These are phyloP conservation scores for Leishmania major DNA, from an alignment of 208 protist species.

Conservation along the genomic window DNA sequence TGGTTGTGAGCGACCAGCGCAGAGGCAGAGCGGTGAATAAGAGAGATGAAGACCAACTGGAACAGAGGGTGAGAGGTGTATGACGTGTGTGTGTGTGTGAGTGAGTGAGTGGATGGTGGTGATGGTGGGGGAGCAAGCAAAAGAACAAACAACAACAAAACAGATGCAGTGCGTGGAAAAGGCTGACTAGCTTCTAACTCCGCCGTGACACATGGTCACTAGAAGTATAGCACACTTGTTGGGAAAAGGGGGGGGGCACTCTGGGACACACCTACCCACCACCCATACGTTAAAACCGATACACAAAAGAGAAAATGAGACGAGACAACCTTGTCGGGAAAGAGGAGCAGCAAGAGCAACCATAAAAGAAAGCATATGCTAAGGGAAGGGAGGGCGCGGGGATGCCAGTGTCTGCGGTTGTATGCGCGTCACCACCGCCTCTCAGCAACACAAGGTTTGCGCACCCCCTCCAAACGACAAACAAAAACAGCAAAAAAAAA, in stretches of 20 bases:
- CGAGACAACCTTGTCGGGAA: background rate
- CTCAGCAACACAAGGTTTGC: background rate
- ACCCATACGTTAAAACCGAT: background rate
- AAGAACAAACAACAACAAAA: too few species aligned
- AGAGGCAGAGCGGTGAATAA: background rate
- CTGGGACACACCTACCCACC: background rate
- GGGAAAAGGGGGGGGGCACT: background rate
- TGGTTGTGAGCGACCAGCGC: background rate
- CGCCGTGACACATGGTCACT: background rate
- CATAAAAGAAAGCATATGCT: background rate
- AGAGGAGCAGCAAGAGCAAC: background rate
- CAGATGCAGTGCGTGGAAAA: background rate
- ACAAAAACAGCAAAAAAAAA: background rate
- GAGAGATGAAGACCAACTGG: background rate
- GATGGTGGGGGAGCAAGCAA: too few species aligned
- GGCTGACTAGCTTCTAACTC: background rate
- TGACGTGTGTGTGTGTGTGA: too few species aligned
- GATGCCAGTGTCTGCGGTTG: background rate
- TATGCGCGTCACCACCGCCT: background rate
- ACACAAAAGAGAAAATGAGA: background rate
- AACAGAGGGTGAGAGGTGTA: background rate
- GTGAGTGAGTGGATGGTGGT: too few species aligned
- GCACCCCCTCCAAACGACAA: background rate
- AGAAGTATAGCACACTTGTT: background rate
- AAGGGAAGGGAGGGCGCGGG: background rate